Evolutionary conservation across 2,329 filamentous ascomycete genomes (phyloP), one percentile per base, ranked within the genome.

Genomic region (Chalaropsis thielavioides): DNA sequence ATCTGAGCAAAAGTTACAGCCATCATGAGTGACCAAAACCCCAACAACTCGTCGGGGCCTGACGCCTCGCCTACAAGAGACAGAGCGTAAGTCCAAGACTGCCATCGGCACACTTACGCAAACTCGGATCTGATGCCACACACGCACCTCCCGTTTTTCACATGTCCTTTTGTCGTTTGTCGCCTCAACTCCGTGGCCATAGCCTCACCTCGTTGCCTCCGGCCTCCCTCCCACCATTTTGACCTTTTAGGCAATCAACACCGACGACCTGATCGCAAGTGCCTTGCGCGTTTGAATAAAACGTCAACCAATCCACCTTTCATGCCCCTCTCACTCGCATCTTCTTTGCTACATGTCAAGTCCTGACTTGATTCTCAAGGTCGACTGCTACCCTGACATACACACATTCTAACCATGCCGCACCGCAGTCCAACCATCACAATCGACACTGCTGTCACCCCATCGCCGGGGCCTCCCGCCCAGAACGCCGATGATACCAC

Each of bases 391-490:
- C 35, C 38, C 2, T 19, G n/a, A 7, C 31, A 13, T 22, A 31
- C 15, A 17, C 27, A 17, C 59, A 41, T 65, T 64, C 67, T 69
- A 65, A 70, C 66, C 1, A 62, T 63, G 59, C 8, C 58, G 24
- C 27, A 8, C 15, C 13, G 24, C 67, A 82, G 80, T 51, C 80
- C 80, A 43, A 81, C 80, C 63, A 82, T 82, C 67, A 82, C 78
- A 62, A 81, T 82, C 63, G 79, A 82, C 68, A 81, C 80, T 13
- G 77, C 79, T 8, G 77, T 64, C 51, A 62, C 63, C 72, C 64
- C 69, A 17, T 27, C 60, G 6, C 13, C 24, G 13, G 61, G 51
- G 46, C 27, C 19, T 15, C n/a, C 70, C 68, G 75, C 76, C 35
- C 75, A 76, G 38, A 70, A 71, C 15, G 71, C 73, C 62, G 76